These are phyloP conservation scores for Singerocomus inundabilis DNA, from an alignment of 1,284 basidiomycete species.

Conservation along the genomic window DNA sequence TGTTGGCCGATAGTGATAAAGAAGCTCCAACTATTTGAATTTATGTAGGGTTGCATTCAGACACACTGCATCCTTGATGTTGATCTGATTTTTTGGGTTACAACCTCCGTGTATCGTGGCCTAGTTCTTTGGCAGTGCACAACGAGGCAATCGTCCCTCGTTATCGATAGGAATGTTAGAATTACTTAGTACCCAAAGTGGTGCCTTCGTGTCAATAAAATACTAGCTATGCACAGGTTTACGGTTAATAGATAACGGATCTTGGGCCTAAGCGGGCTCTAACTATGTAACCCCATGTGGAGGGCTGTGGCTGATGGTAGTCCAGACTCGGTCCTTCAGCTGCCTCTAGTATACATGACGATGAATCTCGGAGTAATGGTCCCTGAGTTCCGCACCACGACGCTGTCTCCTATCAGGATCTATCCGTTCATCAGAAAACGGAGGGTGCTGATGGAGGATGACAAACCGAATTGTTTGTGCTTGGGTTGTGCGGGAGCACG, in stretches of 20 bases:
- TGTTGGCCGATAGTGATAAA: slow-evolving; percentile 19
- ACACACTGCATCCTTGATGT: slow-evolving; percentile 31
- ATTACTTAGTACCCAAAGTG: slow-evolving; percentile 7
- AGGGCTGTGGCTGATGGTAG: slow-evolving; percentile 12
- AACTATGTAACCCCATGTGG: slow-evolving; percentile 24
- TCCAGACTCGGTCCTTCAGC: slow-evolving; percentile 22
- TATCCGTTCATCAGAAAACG: slow-evolving; percentile 30
- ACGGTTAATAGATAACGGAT: slow-evolving; percentile 24
- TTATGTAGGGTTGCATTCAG: slow-evolving; percentile 15
- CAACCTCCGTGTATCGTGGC: slow-evolving; percentile 20
- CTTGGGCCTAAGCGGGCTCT: slow-evolving; percentile 21
- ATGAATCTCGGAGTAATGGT: slow-evolving; percentile 35
- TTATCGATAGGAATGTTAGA: slow-evolving; percentile 17
- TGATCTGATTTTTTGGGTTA: slow-evolving; percentile 16
- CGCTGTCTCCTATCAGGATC: slow-evolving; percentile 32
- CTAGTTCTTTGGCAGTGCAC: slow-evolving; percentile 24
- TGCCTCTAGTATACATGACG: slow-evolving; percentile 35
- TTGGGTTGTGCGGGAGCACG: slow-evolving; percentile 37
- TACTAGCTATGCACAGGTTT: slow-evolving; percentile 21
- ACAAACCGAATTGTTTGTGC: slow-evolving; percentile 32
- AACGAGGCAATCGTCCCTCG: slow-evolving; percentile 24
- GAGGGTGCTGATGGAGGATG: slow-evolving; percentile 22
- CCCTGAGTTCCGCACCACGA: slow-evolving; percentile 35
- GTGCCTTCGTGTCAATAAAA: slow-evolving; percentile 24
- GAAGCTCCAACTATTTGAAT: slow-evolving; percentile 32